Conservation (phyloP, 352 stramenopile genomes). For the Globisporangium takayamanum region DNA sequence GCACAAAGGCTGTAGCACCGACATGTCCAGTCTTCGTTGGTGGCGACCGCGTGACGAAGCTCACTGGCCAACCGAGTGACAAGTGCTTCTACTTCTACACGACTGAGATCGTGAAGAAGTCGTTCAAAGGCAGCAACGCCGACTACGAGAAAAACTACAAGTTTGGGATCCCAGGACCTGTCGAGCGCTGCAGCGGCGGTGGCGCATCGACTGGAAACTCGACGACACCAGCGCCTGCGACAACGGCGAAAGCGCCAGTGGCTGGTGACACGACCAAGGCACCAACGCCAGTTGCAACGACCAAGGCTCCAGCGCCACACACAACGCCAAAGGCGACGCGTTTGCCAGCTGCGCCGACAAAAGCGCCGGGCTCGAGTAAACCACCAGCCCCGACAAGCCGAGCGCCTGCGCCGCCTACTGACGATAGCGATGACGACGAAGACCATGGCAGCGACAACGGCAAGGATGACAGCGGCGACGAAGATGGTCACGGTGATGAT, state of each 20-base stretch:
- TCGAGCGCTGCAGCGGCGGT: slow-evolving; percentile 30
- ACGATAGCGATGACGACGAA: no score
- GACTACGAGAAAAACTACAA: slow-evolving; percentile 36
- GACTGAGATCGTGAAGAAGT: slow-evolving; percentile 32
- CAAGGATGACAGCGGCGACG: no score
- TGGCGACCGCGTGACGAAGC: slow-evolving; percentile 43
- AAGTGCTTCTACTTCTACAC: slow-evolving; percentile 62
- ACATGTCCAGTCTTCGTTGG: slow-evolving; percentile 42
- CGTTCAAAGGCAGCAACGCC: slow-evolving; percentile 38
- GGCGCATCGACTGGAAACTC: slow-evolving; percentile 1
- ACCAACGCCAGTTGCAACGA: no score
- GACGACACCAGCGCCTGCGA: neutral
- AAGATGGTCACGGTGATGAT: no score
- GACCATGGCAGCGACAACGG: no score
- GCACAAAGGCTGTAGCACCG: slow-evolving; percentile 21
- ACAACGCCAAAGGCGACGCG: no score
- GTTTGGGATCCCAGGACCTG: slow-evolving; percentile 38
- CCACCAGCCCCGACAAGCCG: no score
- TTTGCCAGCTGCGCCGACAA: no score
- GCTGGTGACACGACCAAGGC: neutral
- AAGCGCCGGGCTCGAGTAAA: no score
- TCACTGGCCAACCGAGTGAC: slow-evolving; percentile 25
- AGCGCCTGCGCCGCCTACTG: no score
- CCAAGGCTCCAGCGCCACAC: no score
- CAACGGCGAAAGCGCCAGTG: neutral